phyloP scores from a whole-genome alignment of 2,329 filamentous ascomycete genomes.

The Epichloe coenophiala region DNA sequence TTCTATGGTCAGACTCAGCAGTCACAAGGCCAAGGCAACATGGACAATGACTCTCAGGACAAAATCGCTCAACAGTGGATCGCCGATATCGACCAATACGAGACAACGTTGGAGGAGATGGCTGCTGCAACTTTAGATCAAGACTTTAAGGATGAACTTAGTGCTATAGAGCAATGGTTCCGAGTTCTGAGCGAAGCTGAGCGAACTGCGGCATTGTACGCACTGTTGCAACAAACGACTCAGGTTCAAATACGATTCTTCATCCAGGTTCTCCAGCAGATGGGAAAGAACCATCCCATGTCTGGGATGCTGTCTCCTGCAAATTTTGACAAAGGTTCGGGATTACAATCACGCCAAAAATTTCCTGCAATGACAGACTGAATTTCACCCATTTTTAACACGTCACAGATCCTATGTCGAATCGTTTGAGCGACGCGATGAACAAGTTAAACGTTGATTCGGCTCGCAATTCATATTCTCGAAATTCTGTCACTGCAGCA shows the following conservation, averaged over 20 bases:
- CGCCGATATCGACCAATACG: constrained; percentile 95
- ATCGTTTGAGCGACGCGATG: constrained; percentile 91
- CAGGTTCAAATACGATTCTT: constrained; percentile 99
- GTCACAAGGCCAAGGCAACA: constrained; percentile 50
- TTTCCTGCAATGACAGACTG: not conserved
- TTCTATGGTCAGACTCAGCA: constrained; percentile 73
- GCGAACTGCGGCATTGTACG: constrained; percentile 87
- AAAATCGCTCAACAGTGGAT: constrained; percentile 97
- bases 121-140: constrained; percentile 96
- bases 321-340: constrained; percentile 86
- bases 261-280: constrained; percentile 95
- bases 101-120: constrained; percentile 98
- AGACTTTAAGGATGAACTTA: constrained; percentile 98
- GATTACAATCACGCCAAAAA: not conserved
- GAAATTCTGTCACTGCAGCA: constrained; percentile 58
- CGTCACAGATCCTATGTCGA: constrained; percentile 79
- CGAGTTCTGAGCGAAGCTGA: constrained; percentile 93
- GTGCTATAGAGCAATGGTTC: constrained; percentile 99
- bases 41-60: constrained; percentile 73
- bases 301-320: constrained; percentile 87
- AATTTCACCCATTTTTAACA: constrained; percentile 10
- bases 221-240: constrained; percentile 91
- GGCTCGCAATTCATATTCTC: constrained; percentile 72
- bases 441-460: constrained; percentile 82
- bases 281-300: constrained; percentile 97